A percentile compares a stretch with the other conserved stretches of the same genome.
These are phyloP conservation scores for Mallotus japonicus DNA, from an alignment of 441 rosid species.

Conservation along the genomic window DNA sequence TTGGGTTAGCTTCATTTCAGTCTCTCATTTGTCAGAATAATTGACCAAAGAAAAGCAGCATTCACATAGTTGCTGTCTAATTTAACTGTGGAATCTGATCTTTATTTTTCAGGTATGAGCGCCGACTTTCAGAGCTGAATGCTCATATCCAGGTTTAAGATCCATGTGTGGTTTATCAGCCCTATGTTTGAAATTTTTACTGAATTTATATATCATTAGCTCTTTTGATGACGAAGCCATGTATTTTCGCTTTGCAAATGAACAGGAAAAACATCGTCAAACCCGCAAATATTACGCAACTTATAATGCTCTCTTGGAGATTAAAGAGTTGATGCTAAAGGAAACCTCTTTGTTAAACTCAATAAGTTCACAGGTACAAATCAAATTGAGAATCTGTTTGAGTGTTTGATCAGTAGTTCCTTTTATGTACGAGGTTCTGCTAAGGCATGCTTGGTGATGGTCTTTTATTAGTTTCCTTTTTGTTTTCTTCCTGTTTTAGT, in stretches of 20 bases:
- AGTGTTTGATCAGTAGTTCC: neutral
- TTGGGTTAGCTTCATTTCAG: neutral
- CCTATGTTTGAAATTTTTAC: neutral
- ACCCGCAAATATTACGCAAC: slow-evolving; percentile 78
- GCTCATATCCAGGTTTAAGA: slow-evolving; percentile 60
- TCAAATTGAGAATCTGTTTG: slow-evolving; percentile 9
- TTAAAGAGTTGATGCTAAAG: slow-evolving; percentile 82
- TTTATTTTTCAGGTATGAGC: slow-evolving; percentile 62
- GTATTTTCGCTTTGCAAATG: slow-evolving; percentile 23
- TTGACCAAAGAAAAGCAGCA: neutral
- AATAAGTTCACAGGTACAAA: slow-evolving; percentile 65
- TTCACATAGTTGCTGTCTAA: neutral
- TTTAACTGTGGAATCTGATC: slow-evolving; percentile 13
- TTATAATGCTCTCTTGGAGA: slow-evolving; percentile 75
- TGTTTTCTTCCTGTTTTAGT: neutral
- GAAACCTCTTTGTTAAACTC: slow-evolving; percentile 76
- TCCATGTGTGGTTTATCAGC: slow-evolving; percentile 5
- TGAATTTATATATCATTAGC: slow-evolving; percentile 1
- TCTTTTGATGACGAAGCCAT: neutral
- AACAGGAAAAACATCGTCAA: slow-evolving; percentile 72
- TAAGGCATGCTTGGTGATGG: neutral
- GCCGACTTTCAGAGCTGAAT: slow-evolving; percentile 69
- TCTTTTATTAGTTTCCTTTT: slow-evolving; percentile 1
- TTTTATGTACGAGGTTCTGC: neutral
- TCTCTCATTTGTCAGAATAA: neutral